These are phyloP conservation scores for Aspergillus costaricaensis DNA, from an alignment of 2,329 filamentous ascomycete genomes.

Conservation along the genomic window DNA sequence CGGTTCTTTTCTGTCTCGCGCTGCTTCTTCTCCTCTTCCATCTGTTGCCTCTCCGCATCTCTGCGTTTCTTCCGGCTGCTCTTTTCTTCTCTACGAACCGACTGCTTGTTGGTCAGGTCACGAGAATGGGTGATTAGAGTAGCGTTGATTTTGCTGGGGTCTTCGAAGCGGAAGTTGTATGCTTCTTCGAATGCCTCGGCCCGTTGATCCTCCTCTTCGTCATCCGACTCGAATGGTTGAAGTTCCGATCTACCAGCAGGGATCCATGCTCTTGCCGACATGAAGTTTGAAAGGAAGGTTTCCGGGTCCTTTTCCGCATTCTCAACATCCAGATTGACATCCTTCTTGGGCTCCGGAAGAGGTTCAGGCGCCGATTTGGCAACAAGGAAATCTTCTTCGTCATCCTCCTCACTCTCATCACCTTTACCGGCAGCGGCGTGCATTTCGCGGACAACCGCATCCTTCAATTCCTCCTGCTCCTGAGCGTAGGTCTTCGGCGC, in stretches of 20 bases:
- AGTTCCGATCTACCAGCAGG: slow-evolving; percentile 66
- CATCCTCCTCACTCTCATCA: slow-evolving; percentile 57
- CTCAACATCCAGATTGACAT: slow-evolving; percentile 66
- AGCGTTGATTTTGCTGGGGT: slow-evolving; percentile 85
- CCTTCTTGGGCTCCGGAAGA: slow-evolving; percentile 39
- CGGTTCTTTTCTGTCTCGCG: slow-evolving; percentile 79
- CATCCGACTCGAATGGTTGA: slow-evolving; percentile 88
- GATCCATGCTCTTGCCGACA: slow-evolving; percentile 89
- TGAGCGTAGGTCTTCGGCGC: slow-evolving; percentile 74
- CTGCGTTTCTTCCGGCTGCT: slow-evolving; percentile 75
- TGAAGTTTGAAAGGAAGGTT: slow-evolving; percentile 89
- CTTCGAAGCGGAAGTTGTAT: slow-evolving; percentile 95
- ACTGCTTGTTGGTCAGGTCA: slow-evolving; percentile 77
- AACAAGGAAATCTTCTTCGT: slow-evolving; percentile 73
- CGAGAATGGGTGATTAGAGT: slow-evolving; percentile 84
- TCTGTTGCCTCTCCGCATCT: slow-evolving; percentile 73
- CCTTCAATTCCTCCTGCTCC: slow-evolving; percentile 83
- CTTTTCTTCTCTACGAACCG: slow-evolving; percentile 80
- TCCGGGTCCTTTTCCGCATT: slow-evolving; percentile 87
- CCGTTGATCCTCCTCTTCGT: slow-evolving; percentile 70
- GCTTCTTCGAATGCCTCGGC: slow-evolving; percentile 89
- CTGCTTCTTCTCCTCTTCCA: slow-evolving; percentile 75
- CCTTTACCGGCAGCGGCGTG: slow-evolving; percentile 60
- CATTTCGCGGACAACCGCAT: slow-evolving; percentile 76
- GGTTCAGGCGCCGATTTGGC: slow-evolving; percentile 60